Evolutionary conservation across 306 rosid genomes (phyloP), one percentile per base, ranked within the genome.

Genomic region (Dalbergia cochinchinensis): DNA sequence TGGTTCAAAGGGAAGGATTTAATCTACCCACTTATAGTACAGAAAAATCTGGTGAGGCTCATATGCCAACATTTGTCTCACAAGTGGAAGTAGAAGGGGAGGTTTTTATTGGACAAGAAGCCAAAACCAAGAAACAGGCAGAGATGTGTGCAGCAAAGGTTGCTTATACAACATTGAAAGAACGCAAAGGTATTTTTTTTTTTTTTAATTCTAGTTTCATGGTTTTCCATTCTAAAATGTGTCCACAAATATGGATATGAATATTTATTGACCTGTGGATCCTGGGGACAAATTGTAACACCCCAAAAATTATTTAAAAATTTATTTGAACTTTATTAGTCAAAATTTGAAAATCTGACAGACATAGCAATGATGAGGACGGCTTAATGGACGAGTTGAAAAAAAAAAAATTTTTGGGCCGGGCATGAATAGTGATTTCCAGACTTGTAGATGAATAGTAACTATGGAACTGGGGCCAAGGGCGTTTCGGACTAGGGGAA

Each of bases 131-230:
- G 85, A 93, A 95, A 82, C 89, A 77, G 57, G 98, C 98, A 6
- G 98, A 95, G 83, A 80, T 85, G 74, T 91, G 71, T 86, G 99
- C 89, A 7, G 99, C 99, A 11, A 90, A 93, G 87, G 86, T 82
- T 65, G 98, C 99, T 20, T 93, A 87, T 81, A 54, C 71, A 39
- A 73, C 79, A 63, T 74, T 95, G 83, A 93, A 76, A 80, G 89
- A 83, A 31, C 62, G 85, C 76, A 81, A 84, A 91, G 87, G 83
- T 87, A 53, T 65, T 73, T 70, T 19, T 50, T 1, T 50, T 1
- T 26, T 26, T 74, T 82, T 76, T 68, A 63, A 58, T 64, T 31
- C 26, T 65, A 66, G 69, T 58, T 71, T 51, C 48, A 47, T 35
- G 39, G 34, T 65, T 54, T 75, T 11, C 51, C 47, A 37, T 65